Evolutionary conservation across 306 rosid genomes (phyloP).

Genomic region (Vigna hirtella): DNA sequence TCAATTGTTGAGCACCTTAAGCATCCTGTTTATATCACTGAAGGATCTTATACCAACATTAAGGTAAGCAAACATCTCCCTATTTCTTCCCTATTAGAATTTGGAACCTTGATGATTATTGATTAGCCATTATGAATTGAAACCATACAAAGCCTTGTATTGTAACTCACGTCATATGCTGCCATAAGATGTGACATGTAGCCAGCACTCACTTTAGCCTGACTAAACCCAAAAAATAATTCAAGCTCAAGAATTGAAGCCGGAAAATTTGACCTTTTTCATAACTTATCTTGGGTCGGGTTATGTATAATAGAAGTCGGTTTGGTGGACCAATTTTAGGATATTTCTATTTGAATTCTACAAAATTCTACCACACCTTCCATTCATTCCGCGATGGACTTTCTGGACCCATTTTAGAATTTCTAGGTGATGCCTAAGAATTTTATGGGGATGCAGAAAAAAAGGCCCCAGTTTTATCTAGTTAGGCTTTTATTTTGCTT

Average conservation of each 20-base stretch:
- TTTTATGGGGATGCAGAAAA: too few relatives aligned
- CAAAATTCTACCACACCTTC: too few relatives aligned
- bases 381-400: too few relatives aligned
- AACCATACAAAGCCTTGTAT: slow-evolving; percentile 9
- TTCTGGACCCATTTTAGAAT: too few relatives aligned
- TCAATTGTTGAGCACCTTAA: slow-evolving; percentile 89
- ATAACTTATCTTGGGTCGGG: not conserved
- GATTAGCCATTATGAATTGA: slow-evolving; percentile 11
- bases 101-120: slow-evolving; percentile 30
- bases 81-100: slow-evolving; percentile 20
- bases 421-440: too few relatives aligned
- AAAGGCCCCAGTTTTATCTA: too few relatives aligned
- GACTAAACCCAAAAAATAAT: not conserved
- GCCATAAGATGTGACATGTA: not conserved
- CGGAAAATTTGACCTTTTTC: not conserved
- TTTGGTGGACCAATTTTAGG: not conserved
- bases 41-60: slow-evolving; percentile 96
- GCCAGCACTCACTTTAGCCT: not conserved
- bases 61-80: slow-evolving; percentile 62
- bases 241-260: not conserved
- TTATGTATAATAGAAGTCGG: not conserved
- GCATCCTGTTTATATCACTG: slow-evolving; percentile 85
- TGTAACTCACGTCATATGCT: not conserved
- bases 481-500: not conserved
- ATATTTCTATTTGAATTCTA: too few relatives aligned